phyloP scores from a whole-genome alignment of 495 filamentous ascomycete species.

The Cercophora sp. region DNA sequence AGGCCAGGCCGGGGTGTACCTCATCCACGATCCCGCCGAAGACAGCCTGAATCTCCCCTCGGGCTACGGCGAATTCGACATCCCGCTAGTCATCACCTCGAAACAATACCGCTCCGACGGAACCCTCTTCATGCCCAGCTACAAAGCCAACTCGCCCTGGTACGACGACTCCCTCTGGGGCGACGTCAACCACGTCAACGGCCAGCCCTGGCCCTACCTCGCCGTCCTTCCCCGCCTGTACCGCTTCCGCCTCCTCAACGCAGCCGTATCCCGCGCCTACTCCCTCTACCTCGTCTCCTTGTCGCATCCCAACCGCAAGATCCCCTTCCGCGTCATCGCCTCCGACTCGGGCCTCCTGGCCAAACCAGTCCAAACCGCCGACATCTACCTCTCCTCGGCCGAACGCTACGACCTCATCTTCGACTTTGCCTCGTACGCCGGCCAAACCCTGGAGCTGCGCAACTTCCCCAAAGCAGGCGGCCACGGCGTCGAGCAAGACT shows the following conservation, averaged over 20 bases:
- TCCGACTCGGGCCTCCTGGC: slow-evolving; percentile 44
- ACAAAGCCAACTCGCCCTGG: slow-evolving; percentile 38
- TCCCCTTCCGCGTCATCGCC: slow-evolving; percentile 45
- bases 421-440: slow-evolving; percentile 41
- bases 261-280: slow-evolving; percentile 44
- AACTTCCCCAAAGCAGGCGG: slow-evolving; percentile 38
- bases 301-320: slow-evolving; percentile 1
- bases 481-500: slow-evolving; percentile 39
- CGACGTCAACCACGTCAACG: slow-evolving; percentile 51
- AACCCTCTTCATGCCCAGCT: slow-evolving; percentile 32
- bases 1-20: slow-evolving; percentile 41
- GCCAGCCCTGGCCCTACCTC: slow-evolving; percentile 49
- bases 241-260: slow-evolving; percentile 48
- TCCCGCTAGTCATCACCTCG: slow-evolving; percentile 42
- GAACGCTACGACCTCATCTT: slow-evolving; percentile 52
- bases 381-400: slow-evolving; percentile 44
- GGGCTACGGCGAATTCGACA: slow-evolving; percentile 43
- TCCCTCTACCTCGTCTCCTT: slow-evolving; percentile 34
- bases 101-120: slow-evolving; percentile 47
- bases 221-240: slow-evolving; percentile 52
- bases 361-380: slow-evolving; percentile 28
- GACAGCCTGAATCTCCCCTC: slow-evolving; percentile 38
- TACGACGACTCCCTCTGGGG: slow-evolving; percentile 53
- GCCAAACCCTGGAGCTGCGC: slow-evolving; percentile 42
- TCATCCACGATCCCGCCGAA: slow-evolving; percentile 37